phyloP scores from a whole-genome alignment of 2,329 filamentous ascomycete genomes.

The Fonsecaea multimorphosa region DNA sequence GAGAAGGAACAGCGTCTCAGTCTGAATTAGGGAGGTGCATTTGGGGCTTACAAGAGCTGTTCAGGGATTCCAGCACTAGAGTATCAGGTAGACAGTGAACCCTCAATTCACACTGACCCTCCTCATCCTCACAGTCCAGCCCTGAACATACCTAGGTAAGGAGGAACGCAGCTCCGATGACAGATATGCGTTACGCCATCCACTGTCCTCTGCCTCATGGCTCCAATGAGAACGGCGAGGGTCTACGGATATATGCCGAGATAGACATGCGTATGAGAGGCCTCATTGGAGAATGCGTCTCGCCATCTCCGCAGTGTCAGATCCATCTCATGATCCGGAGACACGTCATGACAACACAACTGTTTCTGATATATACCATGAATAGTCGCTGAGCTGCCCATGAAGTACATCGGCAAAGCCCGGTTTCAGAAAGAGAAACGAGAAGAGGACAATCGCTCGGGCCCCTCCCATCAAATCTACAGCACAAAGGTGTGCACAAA shows the following conservation, averaged over 20 bases:
- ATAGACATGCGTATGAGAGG: neutral
- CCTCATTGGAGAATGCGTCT: neutral
- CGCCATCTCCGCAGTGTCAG: neutral
- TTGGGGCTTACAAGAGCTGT: slow-evolving; percentile 37
- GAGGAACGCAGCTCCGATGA: neutral
- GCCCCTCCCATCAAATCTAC: neutral
- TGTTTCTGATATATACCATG: too few relatives aligned
- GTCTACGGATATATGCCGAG: neutral
- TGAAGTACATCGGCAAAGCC: neutral
- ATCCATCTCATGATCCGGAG: neutral
- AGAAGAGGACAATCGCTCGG: neutral
- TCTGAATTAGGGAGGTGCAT: slow-evolving; percentile 16
- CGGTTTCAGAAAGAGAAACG: neutral
- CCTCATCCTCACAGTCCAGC: too few relatives aligned
- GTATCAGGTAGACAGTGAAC: too few relatives aligned
- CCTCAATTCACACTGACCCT: too few relatives aligned
- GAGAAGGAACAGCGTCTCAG: slow-evolving; percentile 14
- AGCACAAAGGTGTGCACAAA: neutral
- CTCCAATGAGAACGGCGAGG: neutral
- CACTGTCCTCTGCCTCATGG: neutral
- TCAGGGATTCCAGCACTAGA: too few relatives aligned
- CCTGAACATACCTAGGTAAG: neutral
- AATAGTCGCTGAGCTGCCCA: too few relatives aligned
- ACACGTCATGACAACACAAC: neutral
- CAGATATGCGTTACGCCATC: neutral